Percentiles rank a stretch among this genome's conserved stretches.
Evolutionary conservation across 352 stramenopile genomes (phyloP).

Genomic region (Pythium oligandrum): DNA sequence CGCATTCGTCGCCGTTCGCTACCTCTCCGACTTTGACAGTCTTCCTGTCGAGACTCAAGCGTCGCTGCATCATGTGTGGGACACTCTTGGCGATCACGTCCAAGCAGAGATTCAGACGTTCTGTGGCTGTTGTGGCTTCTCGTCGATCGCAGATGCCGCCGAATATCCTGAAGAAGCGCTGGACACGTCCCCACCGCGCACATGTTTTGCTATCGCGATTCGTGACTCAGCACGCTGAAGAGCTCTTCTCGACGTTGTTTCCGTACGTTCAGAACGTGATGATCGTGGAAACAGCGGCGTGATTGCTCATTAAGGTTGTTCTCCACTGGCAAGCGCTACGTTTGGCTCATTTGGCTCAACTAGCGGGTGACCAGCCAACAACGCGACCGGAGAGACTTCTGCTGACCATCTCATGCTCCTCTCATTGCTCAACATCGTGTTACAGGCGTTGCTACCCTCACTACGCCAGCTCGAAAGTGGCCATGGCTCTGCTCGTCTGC

Average conservation of each 20-base stretch:
- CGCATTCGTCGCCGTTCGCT: constrained; percentile 18
- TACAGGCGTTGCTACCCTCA: constrained; percentile 7
- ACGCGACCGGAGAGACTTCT: neutral
- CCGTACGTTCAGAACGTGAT: constrained; percentile 19
- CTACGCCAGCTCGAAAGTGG: constrained; percentile 6
- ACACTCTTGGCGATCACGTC: neutral
- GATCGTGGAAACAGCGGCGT: constrained; percentile 14
- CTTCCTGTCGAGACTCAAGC: constrained; percentile 8
- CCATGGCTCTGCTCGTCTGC: constrained; percentile 3
- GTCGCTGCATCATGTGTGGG: constrained; percentile 13
- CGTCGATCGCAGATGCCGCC: constrained; percentile 9
- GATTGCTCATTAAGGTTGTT: constrained; percentile 19
- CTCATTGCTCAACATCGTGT: constrained; percentile 7
- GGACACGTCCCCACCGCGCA: constrained; percentile 15
- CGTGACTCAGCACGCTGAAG: constrained; percentile 9
- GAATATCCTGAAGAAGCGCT: constrained; percentile 28
- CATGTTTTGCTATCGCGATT: constrained; percentile 21
- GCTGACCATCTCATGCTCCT: constrained; percentile 1
- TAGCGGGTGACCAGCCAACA: constrained; percentile 7
- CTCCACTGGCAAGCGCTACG: constrained; percentile 20
- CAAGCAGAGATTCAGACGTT: constrained; percentile 20
- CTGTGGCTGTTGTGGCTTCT: constrained; percentile 32
- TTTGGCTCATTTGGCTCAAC: constrained; percentile 8
- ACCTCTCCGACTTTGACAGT: constrained; percentile 16
- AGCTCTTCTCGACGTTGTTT: constrained; percentile 23